Evolutionary conservation across 1,284 basidiomycete species (phyloP).

Genomic region (Neolentinus lepideus): DNA sequence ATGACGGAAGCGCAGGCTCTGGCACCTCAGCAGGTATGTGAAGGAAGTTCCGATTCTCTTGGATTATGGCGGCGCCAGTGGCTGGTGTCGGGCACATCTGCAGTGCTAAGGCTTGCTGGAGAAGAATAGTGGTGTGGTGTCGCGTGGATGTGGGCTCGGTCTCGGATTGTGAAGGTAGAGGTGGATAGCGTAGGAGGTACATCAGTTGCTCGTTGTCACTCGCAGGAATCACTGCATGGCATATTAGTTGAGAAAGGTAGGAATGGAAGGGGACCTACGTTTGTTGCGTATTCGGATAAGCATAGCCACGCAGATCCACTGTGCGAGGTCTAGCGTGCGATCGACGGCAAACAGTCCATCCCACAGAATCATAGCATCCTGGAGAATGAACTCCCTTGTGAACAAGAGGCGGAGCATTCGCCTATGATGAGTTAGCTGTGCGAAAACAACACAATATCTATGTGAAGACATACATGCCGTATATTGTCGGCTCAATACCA

Average conservation of each 20-base stretch:
- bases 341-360: slow-evolving; percentile 88
- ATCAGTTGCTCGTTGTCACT: slow-evolving; percentile 85
- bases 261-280: slow-evolving; percentile 38
- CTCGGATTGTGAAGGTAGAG: slow-evolving; percentile 25
- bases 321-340: slow-evolving; percentile 61
- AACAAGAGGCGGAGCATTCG: slow-evolving; percentile 90
- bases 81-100: slow-evolving; percentile 68
- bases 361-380: slow-evolving; percentile 79
- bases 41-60: slow-evolving; percentile 77
- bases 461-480: slow-evolving; percentile 73
- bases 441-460: slow-evolving; percentile 2
- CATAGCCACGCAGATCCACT: slow-evolving; percentile 89
- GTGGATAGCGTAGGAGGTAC: slow-evolving; percentile 77
- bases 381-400: slow-evolving; percentile 79
- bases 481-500: slow-evolving; percentile 90
- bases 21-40: slow-evolving; percentile 63
- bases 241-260: slow-evolving; percentile 1
- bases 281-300: slow-evolving; percentile 85
- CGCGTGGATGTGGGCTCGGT: slow-evolving; percentile 21
- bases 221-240: slow-evolving; percentile 62
- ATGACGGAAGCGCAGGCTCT: slow-evolving; percentile 35
- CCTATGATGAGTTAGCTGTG: slow-evolving; percentile 31
- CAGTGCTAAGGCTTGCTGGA: slow-evolving; percentile 77
- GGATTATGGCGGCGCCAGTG: slow-evolving; percentile 65
- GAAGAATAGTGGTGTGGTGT: slow-evolving; percentile 60